Conservation (phyloP, 2,329 filamentous ascomycete genomes). For the Periconia sp. region DNA sequence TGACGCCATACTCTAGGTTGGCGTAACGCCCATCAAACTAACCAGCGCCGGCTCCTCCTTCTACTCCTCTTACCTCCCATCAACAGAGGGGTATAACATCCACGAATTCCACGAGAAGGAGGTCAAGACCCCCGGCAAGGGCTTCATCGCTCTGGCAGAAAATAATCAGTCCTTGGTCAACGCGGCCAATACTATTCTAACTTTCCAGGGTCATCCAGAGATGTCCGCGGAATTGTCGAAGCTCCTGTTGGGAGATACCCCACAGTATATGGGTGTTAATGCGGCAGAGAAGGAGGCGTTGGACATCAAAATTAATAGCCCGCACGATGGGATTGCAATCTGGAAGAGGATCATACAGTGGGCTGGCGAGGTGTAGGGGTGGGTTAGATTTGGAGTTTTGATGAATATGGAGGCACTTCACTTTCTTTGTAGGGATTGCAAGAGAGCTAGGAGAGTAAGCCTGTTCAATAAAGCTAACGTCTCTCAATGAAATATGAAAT, state of each 20-base stretch:
- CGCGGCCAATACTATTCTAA: constrained; percentile 3
- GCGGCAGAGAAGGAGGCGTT: constrained; percentile 3
- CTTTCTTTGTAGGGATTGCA: background rate
- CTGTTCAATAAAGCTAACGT: too few relatives aligned
- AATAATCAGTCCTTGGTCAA: constrained; percentile 5
- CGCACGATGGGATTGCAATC: constrained; percentile 5
- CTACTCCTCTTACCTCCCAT: constrained; percentile 1
- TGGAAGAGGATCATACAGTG: constrained; percentile 6
- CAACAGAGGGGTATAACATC: background rate
- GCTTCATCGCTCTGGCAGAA: constrained; percentile 6
- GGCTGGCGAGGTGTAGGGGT: constrained; percentile 1
- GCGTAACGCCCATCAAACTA: constrained; percentile 1
- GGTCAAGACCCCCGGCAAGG: constrained; percentile 5
- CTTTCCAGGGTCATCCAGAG: constrained; percentile 8
- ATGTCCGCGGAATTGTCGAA: constrained; percentile 7
- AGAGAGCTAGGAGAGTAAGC: too few relatives aligned
- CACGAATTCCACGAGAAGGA: constrained; percentile 7
- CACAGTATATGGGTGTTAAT: constrained; percentile 2
- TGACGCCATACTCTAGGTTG: constrained; percentile 1
- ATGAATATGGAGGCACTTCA: background rate
- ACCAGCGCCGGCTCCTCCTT: constrained; percentile 2
- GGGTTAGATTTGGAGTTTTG: background rate
- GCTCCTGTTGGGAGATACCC: background rate
- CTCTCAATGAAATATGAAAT: too few relatives aligned
- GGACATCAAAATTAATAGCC: constrained; percentile 3